These are phyloP conservation scores for Coprinellus micaceus DNA, from an alignment of 768 basidiomycete genomes.

Conservation along the genomic window DNA sequence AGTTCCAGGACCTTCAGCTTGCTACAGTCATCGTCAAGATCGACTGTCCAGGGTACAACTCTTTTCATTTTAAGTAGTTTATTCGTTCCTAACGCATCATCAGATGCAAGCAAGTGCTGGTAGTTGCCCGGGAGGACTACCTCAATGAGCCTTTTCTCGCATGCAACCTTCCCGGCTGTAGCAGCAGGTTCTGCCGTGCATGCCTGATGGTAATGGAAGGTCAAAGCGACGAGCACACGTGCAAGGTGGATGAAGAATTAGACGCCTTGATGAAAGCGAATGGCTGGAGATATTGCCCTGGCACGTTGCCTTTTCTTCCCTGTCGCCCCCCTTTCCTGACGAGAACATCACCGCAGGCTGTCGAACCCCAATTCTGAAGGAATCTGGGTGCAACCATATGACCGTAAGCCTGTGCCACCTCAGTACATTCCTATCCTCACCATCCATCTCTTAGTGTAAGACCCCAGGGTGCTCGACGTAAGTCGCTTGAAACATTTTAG, in stretches of 20 bases:
- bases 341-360: background rate
- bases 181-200: constrained; percentile 7
- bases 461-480: too few species aligned
- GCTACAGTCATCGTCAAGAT: constrained; percentile 5
- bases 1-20: constrained; percentile 5
- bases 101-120: constrained; percentile 5
- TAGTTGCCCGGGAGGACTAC: constrained; percentile 8
- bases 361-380: constrained; percentile 8
- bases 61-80: too few species aligned
- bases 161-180: constrained; percentile 1
- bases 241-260: constrained; percentile 10
- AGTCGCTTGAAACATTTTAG: too few species aligned
- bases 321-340: background rate
- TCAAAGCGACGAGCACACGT: background rate
- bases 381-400: constrained; percentile 12
- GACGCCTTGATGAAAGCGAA: constrained; percentile 7
- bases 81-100: background rate
- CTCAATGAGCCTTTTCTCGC: constrained; percentile 3
- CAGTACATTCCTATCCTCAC: too few species aligned
- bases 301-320: background rate
- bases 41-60: constrained; percentile 7
- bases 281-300: constrained; percentile 11
- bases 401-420: too few species aligned
- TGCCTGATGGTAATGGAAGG: constrained; percentile 1
- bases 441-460: too few species aligned